These are phyloP conservation scores for Spiromastix sp. DNA, from an alignment of 2,329 filamentous ascomycete genomes.

Conservation along the genomic window DNA sequence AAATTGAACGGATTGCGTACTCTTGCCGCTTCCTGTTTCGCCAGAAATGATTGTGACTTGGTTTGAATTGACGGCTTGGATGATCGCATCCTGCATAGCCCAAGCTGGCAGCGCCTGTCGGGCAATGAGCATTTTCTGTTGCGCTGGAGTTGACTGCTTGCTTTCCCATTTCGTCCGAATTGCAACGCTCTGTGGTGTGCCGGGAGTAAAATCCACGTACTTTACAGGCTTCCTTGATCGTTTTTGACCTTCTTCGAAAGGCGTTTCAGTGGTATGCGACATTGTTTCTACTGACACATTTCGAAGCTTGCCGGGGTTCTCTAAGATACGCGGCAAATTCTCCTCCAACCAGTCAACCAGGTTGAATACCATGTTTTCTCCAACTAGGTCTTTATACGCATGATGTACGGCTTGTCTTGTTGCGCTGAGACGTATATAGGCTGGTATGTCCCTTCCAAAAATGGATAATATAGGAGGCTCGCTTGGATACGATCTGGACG, in stretches of 20 bases:
- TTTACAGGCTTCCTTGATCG: conserved; percentile 38
- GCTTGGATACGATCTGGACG: conserved; percentile 55
- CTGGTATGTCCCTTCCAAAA: conserved; percentile 59
- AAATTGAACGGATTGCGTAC: conserved; percentile 93
- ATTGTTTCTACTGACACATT: conserved; percentile 74
- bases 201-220: conserved; percentile 54
- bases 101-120: conserved; percentile 76
- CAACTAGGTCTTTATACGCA: conserved; percentile 58
- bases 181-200: conserved; percentile 48
- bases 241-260: conserved; percentile 6
- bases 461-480: conserved; percentile 59
- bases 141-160: conserved; percentile 53
- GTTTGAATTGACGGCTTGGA: conserved; percentile 62
- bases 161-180: conserved; percentile 55
- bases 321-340: conserved; percentile 70
- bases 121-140: conserved; percentile 64
- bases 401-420: conserved; percentile 66
- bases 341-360: conserved; percentile 86
- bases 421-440: conserved; percentile 86
- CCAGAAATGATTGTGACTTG: conserved; percentile 95
- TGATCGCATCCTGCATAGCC: conserved; percentile 66
- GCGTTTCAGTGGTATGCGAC: conserved; percentile 48
- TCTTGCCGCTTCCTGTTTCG: conserved; percentile 94
- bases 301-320: conserved; percentile 69
- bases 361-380: conserved; percentile 85